Base-by-base conservation (phyloP, 2,329 filamentous ascomycete genomes). In the Penicillium griseofulvum region DNA sequence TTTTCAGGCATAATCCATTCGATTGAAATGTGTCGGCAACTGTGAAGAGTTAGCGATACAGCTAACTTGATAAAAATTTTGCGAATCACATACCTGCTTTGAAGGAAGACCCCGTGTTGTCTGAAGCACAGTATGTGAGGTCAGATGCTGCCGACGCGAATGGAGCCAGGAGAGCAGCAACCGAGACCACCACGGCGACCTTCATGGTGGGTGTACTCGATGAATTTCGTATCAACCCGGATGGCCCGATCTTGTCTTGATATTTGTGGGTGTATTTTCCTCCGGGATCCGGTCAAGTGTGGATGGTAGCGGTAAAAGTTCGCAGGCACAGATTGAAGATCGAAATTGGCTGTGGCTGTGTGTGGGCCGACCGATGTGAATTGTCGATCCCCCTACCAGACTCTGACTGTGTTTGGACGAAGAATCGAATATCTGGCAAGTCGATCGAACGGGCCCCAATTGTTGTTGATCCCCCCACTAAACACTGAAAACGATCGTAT, bases 41-140 rank as follows among this genome's bases (percentile, higher is more conserved):
- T 79, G 58, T 31, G 37, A 26, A 5, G 46, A 56, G 52, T 60
- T 28, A 65, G 60, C 38, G 9, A 44, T 14, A 43, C 8, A 26
- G 31, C 26, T 17, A 28, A 36, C 8, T 49, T 34, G 26, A 14
- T 22, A 16, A 26, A 26, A 31, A n/a, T 6, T 14, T 26, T 52
- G n/a, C 29, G 16, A 36, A 36, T 28, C 17, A 66, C 76, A 50
- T 72, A 77, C 76, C 69, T 34, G 67, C 58, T 26, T 66, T 60
- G 51, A 65, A 72, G 16, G 66, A 66, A 4, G 73, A 61, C 37
- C 76, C 77, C n/a, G 78, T 80, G 56, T 79, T 79, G 8, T 69
- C 64, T 2, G 70, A 67, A 16, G 78, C 76, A 64, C 78, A 80
- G 56, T 74, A 78, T 42, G 66, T 60, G 28, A 77, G 63, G 19